Percentiles rank a stretch among this genome's conserved stretches.
Evolutionary conservation across 345 rosid genomes (phyloP).

Genomic region (Brassica incana): DNA sequence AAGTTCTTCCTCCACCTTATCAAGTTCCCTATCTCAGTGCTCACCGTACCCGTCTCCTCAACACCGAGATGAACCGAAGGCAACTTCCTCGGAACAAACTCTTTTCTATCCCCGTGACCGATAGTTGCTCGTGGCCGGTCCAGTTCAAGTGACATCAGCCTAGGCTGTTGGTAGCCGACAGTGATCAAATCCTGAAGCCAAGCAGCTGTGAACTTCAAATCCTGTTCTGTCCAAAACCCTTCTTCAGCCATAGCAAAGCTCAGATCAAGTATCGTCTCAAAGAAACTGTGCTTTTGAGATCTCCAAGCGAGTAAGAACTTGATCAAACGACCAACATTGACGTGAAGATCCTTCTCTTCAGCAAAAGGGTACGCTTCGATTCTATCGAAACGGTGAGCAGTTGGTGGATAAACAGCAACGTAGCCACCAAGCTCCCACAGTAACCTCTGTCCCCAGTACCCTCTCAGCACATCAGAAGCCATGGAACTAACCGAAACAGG

Average conservation of each 20-base stretch:
- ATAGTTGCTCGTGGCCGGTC: conserved; percentile 77
- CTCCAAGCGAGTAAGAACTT: conserved; percentile 89
- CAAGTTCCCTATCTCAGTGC: conserved; percentile 88
- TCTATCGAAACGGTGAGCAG: conserved; percentile 80
- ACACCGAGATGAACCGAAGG: conserved; percentile 97
- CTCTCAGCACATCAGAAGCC: conserved; percentile 98
- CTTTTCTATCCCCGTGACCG: conserved; percentile 92
- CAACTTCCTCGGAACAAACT: conserved; percentile 76
- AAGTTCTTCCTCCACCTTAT: conserved; percentile 94
- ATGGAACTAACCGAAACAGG: conserved; percentile 93
- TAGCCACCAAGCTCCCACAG: conserved; percentile 98
- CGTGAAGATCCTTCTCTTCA: conserved; percentile 98
- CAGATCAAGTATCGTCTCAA: conserved; percentile 82
- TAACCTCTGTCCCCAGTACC: conserved; percentile 97
- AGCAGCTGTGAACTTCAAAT: conserved; percentile 83
- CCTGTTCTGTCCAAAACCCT: conserved; percentile 93
- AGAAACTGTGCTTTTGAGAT: conserved; percentile 78
- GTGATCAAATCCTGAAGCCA: conserved; percentile 98
- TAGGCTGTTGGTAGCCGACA: conserved; percentile 95
- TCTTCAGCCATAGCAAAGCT: conserved; percentile 95
- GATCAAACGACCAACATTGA: conserved; percentile 86
- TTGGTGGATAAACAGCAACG: conserved; percentile 93
- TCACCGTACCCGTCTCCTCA: conserved; percentile 90
- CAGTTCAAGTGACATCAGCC: conserved; percentile 90
- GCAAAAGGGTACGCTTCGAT: conserved; percentile 90